Percentiles rank a stretch among this genome's conserved stretches.
phyloP scores from a whole-genome alignment of 192 early-diverging fungal species.

The Umbelopsis sp. region DNA sequence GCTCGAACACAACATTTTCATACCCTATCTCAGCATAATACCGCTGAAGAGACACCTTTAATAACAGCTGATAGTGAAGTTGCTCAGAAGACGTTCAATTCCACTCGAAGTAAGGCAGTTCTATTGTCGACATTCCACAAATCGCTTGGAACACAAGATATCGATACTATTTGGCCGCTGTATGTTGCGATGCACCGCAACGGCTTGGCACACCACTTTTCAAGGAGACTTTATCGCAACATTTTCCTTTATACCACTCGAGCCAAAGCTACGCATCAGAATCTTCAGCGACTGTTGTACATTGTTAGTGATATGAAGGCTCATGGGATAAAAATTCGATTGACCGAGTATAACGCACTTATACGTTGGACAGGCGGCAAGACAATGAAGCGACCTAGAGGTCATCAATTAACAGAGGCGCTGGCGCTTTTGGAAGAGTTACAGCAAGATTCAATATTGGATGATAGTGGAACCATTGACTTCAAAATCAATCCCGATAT shows the following conservation, averaged over 20 bases:
- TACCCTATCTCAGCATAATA: slow-evolving; percentile 5
- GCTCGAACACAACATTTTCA: background rate
- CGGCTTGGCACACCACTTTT: slow-evolving; percentile 10
- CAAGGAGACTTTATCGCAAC: slow-evolving; percentile 28
- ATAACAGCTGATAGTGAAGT: background rate
- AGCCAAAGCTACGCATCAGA: slow-evolving; percentile 26
- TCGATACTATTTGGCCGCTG: slow-evolving; percentile 38
- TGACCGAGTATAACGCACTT: slow-evolving; percentile 35
- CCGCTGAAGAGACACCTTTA: background rate
- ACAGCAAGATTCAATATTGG: slow-evolving; percentile 16
- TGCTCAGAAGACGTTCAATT: background rate
- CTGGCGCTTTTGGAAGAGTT: slow-evolving; percentile 33
- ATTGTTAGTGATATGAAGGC: slow-evolving; percentile 37
- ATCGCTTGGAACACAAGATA: slow-evolving; percentile 34
- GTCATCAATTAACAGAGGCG: slow-evolving; percentile 36
- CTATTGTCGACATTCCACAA: slow-evolving; percentile 32
- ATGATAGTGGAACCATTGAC: background rate
- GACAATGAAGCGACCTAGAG: slow-evolving; percentile 25
- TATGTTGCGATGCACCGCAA: slow-evolving; percentile 30
- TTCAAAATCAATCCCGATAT: slow-evolving; percentile 25
- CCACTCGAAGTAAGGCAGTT: slow-evolving; percentile 6
- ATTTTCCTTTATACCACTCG: slow-evolving; percentile 28
- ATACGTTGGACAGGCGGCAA: slow-evolving; percentile 40
- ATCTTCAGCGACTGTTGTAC: slow-evolving; percentile 33
- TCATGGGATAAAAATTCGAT: slow-evolving; percentile 21